phyloP scores from a whole-genome alignment of 1,284 basidiomycete species.

The Trametes hirsuta region DNA sequence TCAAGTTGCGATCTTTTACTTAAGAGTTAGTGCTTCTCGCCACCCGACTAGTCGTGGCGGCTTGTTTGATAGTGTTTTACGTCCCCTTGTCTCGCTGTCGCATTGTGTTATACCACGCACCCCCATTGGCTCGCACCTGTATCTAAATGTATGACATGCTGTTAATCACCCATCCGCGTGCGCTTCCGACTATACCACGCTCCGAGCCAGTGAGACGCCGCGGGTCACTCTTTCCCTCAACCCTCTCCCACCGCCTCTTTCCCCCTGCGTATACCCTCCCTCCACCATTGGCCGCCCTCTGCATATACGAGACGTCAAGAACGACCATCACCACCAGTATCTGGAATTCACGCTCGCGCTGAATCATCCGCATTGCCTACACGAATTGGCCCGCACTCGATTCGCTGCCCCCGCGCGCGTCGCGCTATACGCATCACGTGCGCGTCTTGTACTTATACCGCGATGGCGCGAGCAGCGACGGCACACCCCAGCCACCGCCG shows the following conservation, averaged over 20 bases:
- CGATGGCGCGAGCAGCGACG: conserved; percentile 22
- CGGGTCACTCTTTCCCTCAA: conserved; percentile 4
- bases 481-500: neutral
- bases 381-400: conserved; percentile 15
- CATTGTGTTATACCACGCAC: conserved; percentile 23
- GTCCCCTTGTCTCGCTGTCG: conserved; percentile 9
- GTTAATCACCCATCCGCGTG: conserved; percentile 15
- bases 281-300: conserved; percentile 14
- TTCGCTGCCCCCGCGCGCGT: conserved; percentile 18
- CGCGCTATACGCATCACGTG: conserved; percentile 22
- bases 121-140: conserved; percentile 20
- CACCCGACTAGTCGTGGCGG: neutral
- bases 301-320: neutral
- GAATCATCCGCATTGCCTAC: conserved; percentile 19
- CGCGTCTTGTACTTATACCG: conserved; percentile 24
- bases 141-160: conserved; percentile 20
- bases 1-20: neutral
- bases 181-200: neutral
- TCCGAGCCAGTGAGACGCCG: conserved; percentile 21
- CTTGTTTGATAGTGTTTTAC: conserved; percentile 5
- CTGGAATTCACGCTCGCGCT: conserved; percentile 23
- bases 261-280: conserved; percentile 15
- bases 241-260: conserved; percentile 6
- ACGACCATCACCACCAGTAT: conserved; percentile 1
- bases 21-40: neutral